Base-by-base conservation (phyloP, 768 basidiomycete species). In the Trametes coccinea region DNA sequence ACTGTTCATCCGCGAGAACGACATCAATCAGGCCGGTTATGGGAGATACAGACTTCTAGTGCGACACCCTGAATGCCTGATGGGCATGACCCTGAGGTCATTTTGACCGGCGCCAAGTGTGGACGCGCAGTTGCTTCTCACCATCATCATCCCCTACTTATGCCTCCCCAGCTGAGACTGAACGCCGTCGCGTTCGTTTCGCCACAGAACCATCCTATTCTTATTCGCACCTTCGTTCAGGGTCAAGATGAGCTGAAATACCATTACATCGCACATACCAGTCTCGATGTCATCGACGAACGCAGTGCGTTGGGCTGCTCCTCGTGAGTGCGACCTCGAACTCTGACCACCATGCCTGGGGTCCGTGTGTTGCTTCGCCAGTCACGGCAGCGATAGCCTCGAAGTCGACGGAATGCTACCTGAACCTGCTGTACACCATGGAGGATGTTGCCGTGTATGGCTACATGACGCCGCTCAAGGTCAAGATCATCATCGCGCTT, bases 401-500 rank as follows among this genome's bases (percentile, higher is more conserved):
- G 31, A 93, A 92, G 73, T 76, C 82, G 3, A 79, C 78, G 4
- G 93, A 95, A 37, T 88, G 89, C 70, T 96, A 95, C 70, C 81
- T 94, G 40, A 93, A 93, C 5, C 78, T 95, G 57, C 75, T 96
- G 29, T 93, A 92, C 72, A 82, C 88, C n/a, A 89, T 95, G 81
- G 94, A 96, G 74, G 93, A 95, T 66, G 89, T 92, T 52, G 93
- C 92, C 2, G 91, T 93, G 41, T 95, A 95, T 73, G 94, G 93
- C 43, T 96, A 93, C 74, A 84, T 94, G 52, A 94, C 92, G 9
- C 92, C 93, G 11, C 77, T 92, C 62, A 92, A 89, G 70, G 81
- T 94, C 68, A 95, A 94, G 78, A 93, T 96, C 68, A 82, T 96
- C 59, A 70, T 95, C 54, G 88, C 88, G 0, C 74, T 95, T 53